Conservation (phyloP, 768 basidiomycete species). For the Phylloporus rhodoxanthus region DNA sequence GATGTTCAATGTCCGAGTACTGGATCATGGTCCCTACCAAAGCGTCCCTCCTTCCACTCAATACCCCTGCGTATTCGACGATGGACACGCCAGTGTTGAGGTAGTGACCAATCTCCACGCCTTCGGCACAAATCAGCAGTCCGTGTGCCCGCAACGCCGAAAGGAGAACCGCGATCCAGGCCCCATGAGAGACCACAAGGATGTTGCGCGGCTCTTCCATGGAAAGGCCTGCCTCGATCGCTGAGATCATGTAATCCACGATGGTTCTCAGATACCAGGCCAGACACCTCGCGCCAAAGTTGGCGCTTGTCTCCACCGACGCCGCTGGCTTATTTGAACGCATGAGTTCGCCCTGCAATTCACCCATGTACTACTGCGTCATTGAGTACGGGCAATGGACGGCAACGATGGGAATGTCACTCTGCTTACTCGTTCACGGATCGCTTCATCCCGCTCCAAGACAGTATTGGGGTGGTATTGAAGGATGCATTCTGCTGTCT, state of each 20-base stretch:
- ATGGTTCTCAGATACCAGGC: constrained; percentile 59
- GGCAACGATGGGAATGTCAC: background rate
- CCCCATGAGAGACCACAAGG: constrained; percentile 65
- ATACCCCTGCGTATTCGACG: constrained; percentile 45
- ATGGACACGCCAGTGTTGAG: constrained; percentile 41
- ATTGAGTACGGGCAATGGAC: background rate
- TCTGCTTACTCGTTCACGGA: constrained; percentile 60
- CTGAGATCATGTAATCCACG: constrained; percentile 23
- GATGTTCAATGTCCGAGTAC: constrained; percentile 54
- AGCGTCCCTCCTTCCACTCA: constrained; percentile 4
- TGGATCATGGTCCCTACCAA: constrained; percentile 39
- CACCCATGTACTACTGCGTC: constrained; percentile 50
- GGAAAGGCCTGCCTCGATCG: constrained; percentile 20
- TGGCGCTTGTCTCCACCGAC: constrained; percentile 24
- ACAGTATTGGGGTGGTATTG: constrained; percentile 43
- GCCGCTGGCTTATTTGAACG: constrained; percentile 15
- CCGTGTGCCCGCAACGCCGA: constrained; percentile 40
- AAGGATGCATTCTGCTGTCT: constrained; percentile 68
- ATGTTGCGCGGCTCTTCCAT: constrained; percentile 33
- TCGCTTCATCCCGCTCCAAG: constrained; percentile 39
- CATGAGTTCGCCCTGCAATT: constrained; percentile 46
- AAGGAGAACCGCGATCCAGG: constrained; percentile 52
- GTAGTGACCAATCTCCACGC: constrained; percentile 21
- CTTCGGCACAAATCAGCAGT: constrained; percentile 32
- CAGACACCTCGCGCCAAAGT: constrained; percentile 45